A percentile compares a stretch with the other conserved stretches of the same genome.
These are phyloP conservation scores for Trichoderma sp. DNA, from an alignment of 2,329 filamentous ascomycete species.

Conservation along the genomic window DNA sequence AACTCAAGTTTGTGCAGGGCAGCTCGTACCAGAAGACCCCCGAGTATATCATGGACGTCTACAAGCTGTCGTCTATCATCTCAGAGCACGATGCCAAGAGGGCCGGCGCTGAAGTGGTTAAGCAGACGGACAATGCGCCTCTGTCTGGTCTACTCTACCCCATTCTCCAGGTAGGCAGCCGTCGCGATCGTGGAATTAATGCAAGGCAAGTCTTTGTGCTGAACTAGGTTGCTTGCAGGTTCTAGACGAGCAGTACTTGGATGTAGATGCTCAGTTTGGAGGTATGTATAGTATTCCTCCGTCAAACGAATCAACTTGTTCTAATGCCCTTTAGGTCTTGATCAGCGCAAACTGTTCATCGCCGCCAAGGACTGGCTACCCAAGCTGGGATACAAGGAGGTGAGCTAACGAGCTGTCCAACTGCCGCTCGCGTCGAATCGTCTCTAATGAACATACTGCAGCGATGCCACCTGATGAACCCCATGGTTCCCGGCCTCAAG, in stretches of 20 bases:
- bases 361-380: slow-evolving; percentile 82
- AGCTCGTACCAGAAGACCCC: slow-evolving; percentile 73
- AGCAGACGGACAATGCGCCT: slow-evolving; percentile 76
- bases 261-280: slow-evolving; percentile 85
- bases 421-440: rapidly evolving
- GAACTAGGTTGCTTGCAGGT: slow-evolving; percentile 38
- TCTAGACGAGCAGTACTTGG: slow-evolving; percentile 84
- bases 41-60: slow-evolving; percentile 85
- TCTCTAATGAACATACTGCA: slow-evolving; percentile 15
- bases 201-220: not conserved
- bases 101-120: slow-evolving; percentile 90
- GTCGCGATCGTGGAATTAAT: not conserved
- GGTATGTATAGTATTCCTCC: slow-evolving; percentile 37
- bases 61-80: slow-evolving; percentile 67
- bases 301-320: not conserved
- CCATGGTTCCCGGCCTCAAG: slow-evolving; percentile 84
- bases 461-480: slow-evolving; percentile 48
- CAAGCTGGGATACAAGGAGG: slow-evolving; percentile 76
- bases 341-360: slow-evolving; percentile 87
- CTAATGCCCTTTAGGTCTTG: slow-evolving; percentile 45
- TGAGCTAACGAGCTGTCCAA: slow-evolving; percentile 22
- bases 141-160: slow-evolving; percentile 50
- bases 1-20: slow-evolving; percentile 79
- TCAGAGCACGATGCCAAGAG: slow-evolving; percentile 82
- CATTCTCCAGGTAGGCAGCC: slow-evolving; percentile 55